Percentiles rank a stretch among this genome's conserved stretches.
These are phyloP conservation scores for Straminergon stramineum DNA, from an alignment of 225 moss, liverwort and hornwort species.

Conservation along the genomic window DNA sequence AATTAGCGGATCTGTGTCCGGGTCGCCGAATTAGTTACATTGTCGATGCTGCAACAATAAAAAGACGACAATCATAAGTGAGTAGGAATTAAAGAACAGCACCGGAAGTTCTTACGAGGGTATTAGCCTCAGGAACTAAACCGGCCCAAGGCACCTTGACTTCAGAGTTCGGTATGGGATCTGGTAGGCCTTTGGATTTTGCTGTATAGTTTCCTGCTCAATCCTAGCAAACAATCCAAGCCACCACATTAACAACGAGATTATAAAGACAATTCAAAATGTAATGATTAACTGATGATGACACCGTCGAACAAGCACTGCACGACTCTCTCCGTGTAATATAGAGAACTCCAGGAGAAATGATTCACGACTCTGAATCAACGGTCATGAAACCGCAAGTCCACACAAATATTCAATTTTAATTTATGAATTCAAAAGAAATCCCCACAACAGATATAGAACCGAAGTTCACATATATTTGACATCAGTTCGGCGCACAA, in stretches of 20 bases:
- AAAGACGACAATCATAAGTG: background rate
- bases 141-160: slow-evolving; percentile 37
- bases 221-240: background rate
- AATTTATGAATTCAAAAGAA: background rate
- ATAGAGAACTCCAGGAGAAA: background rate
- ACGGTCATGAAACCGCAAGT: background rate
- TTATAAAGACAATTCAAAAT: background rate
- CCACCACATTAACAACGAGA: slow-evolving; percentile 1
- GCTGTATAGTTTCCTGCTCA: slow-evolving; percentile 9
- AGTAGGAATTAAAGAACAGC: background rate
- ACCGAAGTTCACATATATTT: background rate
- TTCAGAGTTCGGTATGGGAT: slow-evolving; percentile 47
- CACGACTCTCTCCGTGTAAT: background rate
- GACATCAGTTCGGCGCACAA: background rate
- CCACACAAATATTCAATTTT: background rate
- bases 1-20: background rate
- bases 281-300: background rate
- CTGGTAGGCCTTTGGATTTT: slow-evolving; percentile 28
- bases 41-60: background rate
- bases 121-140: slow-evolving; percentile 15
- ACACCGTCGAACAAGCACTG: background rate
- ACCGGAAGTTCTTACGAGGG: slow-evolving; percentile 24
- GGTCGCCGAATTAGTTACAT: background rate
- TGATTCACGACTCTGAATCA: background rate
- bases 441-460: background rate